Evolutionary conservation across 2,329 filamentous ascomycete genomes (phyloP).

Genomic region (Neophaeococcomyces mojaviensis): DNA sequence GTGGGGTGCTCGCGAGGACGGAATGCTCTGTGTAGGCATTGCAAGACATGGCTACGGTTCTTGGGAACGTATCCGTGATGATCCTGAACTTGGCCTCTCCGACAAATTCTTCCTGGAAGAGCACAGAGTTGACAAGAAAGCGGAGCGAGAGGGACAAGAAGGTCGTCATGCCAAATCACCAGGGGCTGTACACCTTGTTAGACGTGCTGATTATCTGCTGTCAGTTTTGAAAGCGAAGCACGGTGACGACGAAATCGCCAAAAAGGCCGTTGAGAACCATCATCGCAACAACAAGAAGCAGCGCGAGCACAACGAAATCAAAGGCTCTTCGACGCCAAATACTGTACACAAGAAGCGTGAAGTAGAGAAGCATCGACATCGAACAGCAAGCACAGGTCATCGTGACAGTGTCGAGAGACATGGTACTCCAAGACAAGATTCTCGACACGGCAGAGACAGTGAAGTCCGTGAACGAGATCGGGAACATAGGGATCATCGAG

Average conservation of each 20-base stretch:
- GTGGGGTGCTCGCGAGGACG: slow-evolving; percentile 90
- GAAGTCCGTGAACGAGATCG: slow-evolving; percentile 25
- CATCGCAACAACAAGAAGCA: slow-evolving; percentile 87
- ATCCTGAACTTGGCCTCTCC: slow-evolving; percentile 71
- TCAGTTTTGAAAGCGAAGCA: slow-evolving; percentile 90
- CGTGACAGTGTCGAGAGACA: slow-evolving; percentile 38
- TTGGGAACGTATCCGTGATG: slow-evolving; percentile 90
- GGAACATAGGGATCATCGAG: slow-evolving; percentile 14
- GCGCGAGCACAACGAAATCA: slow-evolving; percentile 13
- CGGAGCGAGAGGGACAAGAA: slow-evolving; percentile 70
- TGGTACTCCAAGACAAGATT: slow-evolving; percentile 34
- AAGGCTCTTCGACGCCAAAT: slow-evolving; percentile 37
- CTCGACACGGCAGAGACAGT: slow-evolving; percentile 31
- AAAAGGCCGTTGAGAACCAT: slow-evolving; percentile 80
- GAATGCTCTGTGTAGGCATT: slow-evolving; percentile 93
- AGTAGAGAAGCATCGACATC: slow-evolving; percentile 34
- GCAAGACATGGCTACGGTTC: slow-evolving; percentile 90
- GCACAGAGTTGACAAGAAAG: slow-evolving; percentile 95
- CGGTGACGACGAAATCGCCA: slow-evolving; percentile 60
- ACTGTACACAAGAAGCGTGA: slow-evolving; percentile 37
- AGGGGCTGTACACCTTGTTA: slow-evolving; percentile 93
- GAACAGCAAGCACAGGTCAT: slow-evolving; percentile 33
- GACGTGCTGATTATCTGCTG: slow-evolving; percentile 86
- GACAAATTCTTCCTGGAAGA: slow-evolving; percentile 97
- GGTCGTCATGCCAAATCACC: slow-evolving; percentile 66